A percentile compares a stretch with the other conserved stretches of the same genome.
phyloP scores from a whole-genome alignment of 208 protist species.

The Trypanosoma boissoni region DNA sequence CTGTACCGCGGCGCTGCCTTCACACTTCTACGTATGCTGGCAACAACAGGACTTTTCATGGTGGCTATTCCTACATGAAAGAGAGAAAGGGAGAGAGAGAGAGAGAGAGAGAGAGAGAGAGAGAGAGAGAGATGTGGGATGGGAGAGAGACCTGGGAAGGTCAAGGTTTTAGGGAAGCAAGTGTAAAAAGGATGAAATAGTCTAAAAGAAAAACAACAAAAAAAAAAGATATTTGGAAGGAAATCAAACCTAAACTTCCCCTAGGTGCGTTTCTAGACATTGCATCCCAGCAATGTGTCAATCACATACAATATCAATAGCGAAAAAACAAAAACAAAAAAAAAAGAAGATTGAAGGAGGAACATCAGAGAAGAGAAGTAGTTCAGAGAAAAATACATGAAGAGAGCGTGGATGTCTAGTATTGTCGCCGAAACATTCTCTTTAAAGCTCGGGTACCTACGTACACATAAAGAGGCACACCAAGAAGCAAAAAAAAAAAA shows the following conservation, averaged over 20 bases:
- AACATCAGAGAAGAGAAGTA: not conserved
- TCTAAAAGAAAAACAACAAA: not conserved
- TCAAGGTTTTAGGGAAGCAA: not conserved
- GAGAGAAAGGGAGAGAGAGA: not conserved
- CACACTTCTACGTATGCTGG: slow-evolving; percentile 48
- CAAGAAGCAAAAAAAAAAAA: slow-evolving; percentile 1
- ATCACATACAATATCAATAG: not conserved
- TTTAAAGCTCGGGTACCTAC: too few relatives aligned
- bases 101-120: not conserved
- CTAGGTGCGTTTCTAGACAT: too few relatives aligned
- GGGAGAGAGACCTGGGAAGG: not conserved
- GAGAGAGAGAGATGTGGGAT: not conserved
- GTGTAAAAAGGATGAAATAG: not conserved
- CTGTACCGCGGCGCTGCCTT: slow-evolving; percentile 73
- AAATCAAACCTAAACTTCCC: not conserved
- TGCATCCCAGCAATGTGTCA: not conserved
- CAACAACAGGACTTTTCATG: slow-evolving; percentile 39
- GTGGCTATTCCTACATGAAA: slow-evolving; percentile 12
- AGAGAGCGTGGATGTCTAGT: not conserved
- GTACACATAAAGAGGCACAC: not conserved
- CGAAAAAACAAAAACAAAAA: not conserved
- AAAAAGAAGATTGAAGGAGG: not conserved
- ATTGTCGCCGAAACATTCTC: too few relatives aligned
- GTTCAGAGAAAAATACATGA: not conserved
- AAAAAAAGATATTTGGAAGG: not conserved